Base-by-base conservation (phyloP, 495 filamentous ascomycete species). In the Terfezia claveryi region DNA sequence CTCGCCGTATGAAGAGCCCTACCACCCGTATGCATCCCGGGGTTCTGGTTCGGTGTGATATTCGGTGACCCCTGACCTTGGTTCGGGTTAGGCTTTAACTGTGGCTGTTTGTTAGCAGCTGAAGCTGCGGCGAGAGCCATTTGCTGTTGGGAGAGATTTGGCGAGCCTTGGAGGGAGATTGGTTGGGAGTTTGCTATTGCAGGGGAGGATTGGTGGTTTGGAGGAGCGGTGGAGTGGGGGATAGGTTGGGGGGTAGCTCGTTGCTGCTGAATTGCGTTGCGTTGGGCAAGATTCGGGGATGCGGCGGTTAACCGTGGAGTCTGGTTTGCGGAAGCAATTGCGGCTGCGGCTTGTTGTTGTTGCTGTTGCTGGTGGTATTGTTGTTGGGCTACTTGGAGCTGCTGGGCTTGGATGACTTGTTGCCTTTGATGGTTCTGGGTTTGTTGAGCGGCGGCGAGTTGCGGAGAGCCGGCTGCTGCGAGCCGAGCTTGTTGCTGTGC, bases 401-500 rank as follows among this genome's bases (percentile, higher is more conserved):
- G 41, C 41, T 46, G 41, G 2, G 41, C 41, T 12, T 46, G 41
- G 12, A 14, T 12, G 41, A 46, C 55, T 36, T 64, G 58, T 36
- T 57, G 62, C 56, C 59, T 58, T 36, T 57, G 57, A 23, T 53
- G 61, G 8, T 38, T 50, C 37, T 62, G 59, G 14, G 59, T 8
- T 51, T 50, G 23, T 56, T 62, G 37, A 56, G 60, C 16, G 59
- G 60, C 8, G 59, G 60, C 6, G 59, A 62, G 38, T 58, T 62
- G 36, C 61, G 50, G 32, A 20, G 20, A 20, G 20, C 20, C 20
- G 20, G 20, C 20, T 53, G 60, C 37, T 53, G 12, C 59, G 61
- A 38, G 57, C 54, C 38, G 61, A 51, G 12, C 57, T 60, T 36
- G 61, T 57, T 23, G 61, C 62, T 14, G 17, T 11, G 12, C 17